phyloP scores from a whole-genome alignment of 495 filamentous ascomycete species.

The Aspergillus affinis region DNA sequence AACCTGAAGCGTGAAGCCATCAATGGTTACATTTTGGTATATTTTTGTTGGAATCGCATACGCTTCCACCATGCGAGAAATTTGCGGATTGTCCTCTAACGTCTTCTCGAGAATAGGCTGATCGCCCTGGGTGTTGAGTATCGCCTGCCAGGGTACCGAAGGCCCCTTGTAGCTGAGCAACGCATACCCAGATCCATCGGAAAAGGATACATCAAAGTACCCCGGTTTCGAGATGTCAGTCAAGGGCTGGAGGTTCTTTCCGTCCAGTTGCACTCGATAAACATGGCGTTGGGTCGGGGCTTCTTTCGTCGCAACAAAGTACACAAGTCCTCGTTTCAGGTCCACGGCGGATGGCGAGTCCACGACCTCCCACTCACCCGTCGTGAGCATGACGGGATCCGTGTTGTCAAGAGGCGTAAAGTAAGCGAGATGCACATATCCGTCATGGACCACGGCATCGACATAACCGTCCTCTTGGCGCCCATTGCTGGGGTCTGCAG shows the following conservation, averaged over 20 bases:
- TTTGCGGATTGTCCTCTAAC: conserved; percentile 73
- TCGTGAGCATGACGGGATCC: conserved; percentile 78
- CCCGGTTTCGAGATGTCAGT: conserved; percentile 76
- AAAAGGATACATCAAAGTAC: conserved; percentile 88
- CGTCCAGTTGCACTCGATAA: conserved; percentile 85
- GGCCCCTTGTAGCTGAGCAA: conserved; percentile 83
- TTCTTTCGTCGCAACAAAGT: conserved; percentile 85
- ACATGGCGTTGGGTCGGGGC: conserved; percentile 86
- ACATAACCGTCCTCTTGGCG: conserved; percentile 85
- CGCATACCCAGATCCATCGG: conserved; percentile 74
- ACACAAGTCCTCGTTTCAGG: conserved; percentile 77
- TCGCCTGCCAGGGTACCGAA: conserved; percentile 85
- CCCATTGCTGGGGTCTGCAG: conserved; percentile 75
- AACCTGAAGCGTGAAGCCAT: conserved; percentile 76
- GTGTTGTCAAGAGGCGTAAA: conserved; percentile 88
- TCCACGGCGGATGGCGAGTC: conserved; percentile 87
- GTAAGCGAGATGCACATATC: conserved; percentile 89
- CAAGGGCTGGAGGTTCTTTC: conserved; percentile 63
- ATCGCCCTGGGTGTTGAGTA: conserved; percentile 78
- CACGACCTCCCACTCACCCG: conserved; percentile 91
- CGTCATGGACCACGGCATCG: conserved; percentile 83
- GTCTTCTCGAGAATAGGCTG: conserved; percentile 57
- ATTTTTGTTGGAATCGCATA: conserved; percentile 82
- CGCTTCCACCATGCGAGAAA: conserved; percentile 66
- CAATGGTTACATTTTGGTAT: conserved; percentile 82